A percentile compares a stretch with the other conserved stretches of the same genome.
Conservation (phyloP, 2,329 filamentous ascomycete genomes). For the Penicillium sp. region DNA sequence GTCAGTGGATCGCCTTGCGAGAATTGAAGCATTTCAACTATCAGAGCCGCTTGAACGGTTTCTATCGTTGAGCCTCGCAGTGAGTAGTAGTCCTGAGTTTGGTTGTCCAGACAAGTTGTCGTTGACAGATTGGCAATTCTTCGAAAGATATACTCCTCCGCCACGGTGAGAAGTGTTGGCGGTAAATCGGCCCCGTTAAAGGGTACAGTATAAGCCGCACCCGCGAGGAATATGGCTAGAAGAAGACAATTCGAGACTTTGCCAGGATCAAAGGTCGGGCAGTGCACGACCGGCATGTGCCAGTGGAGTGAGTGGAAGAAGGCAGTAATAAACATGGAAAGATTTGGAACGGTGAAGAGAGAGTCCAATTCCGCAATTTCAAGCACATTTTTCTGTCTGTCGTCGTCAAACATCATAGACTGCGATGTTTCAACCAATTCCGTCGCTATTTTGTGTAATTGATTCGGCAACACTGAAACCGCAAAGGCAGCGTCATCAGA, state of each 20-base stretch:
- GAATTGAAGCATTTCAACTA: constrained; percentile 32
- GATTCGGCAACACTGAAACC: constrained; percentile 21
- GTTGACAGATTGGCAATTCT: constrained; percentile 20
- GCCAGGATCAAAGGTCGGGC: constrained; percentile 27
- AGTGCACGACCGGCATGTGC: constrained; percentile 30
- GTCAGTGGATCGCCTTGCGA: constrained; percentile 25
- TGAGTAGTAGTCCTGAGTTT: constrained; percentile 11
- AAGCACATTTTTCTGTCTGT: constrained; percentile 1
- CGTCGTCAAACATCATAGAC: constrained; percentile 19
- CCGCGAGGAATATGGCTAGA: constrained; percentile 26
- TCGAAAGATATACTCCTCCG: constrained; percentile 29
- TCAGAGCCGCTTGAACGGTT: constrained; percentile 25
- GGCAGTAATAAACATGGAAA: constrained; percentile 25
- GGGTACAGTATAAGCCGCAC: constrained; percentile 24
- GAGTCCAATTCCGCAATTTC: constrained; percentile 18
- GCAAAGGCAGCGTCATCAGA: constrained; percentile 11
- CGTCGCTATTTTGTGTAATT: constrained; percentile 22
- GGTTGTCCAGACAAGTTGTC: constrained; percentile 9
- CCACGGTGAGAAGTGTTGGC: constrained; percentile 24
- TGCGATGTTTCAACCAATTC: constrained; percentile 27
- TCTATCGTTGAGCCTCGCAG: constrained; percentile 18
- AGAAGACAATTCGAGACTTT: constrained; percentile 23
- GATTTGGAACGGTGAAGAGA: constrained; percentile 23
- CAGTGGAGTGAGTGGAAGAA: constrained; percentile 31
- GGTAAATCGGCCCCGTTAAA: constrained; percentile 18